Percentiles rank a stretch among this genome's conserved stretches.
phyloP scores from a whole-genome alignment of 1,139 yeast genomes.

The Diutina ranongensis region DNA sequence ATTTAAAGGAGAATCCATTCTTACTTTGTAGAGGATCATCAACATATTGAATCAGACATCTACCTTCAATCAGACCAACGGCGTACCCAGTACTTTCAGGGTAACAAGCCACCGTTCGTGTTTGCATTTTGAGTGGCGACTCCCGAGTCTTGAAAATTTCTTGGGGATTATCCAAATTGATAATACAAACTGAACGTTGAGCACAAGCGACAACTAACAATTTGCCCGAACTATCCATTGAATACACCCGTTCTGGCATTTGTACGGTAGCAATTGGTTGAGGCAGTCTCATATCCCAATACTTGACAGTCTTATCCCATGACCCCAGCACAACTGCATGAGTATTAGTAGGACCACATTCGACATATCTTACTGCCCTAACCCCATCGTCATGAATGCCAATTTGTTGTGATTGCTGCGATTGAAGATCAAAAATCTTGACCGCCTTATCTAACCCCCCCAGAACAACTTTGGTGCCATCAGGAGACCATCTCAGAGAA shows the following conservation, averaged over 20 bases:
- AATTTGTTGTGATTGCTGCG: slow-evolving; percentile 74
- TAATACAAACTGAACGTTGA: slow-evolving; percentile 67
- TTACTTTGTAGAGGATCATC: slow-evolving; percentile 70
- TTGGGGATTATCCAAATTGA: slow-evolving; percentile 78
- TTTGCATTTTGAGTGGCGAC: slow-evolving; percentile 90
- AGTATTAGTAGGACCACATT: slow-evolving; percentile 70
- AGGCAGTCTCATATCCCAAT: slow-evolving; percentile 89
- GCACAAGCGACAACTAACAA: slow-evolving; percentile 88
- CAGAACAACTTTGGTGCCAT: slow-evolving; percentile 78
- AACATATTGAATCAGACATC: slow-evolving; percentile 93
- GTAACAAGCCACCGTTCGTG: slow-evolving; percentile 72
- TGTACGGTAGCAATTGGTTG: slow-evolving; percentile 73
- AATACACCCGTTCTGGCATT: slow-evolving; percentile 83
- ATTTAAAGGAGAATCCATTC: slow-evolving; percentile 79
- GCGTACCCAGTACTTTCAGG: slow-evolving; percentile 90
- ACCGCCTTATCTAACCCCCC: slow-evolving; percentile 95
- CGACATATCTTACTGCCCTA: slow-evolving; percentile 60
- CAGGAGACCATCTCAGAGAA: slow-evolving; percentile 69
- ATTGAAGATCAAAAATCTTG: slow-evolving; percentile 67
- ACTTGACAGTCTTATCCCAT: slow-evolving; percentile 91
- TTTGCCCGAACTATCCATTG: slow-evolving; percentile 78
- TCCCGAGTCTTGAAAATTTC: slow-evolving; percentile 60
- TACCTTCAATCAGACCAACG: slow-evolving; percentile 86
- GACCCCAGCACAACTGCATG: slow-evolving; percentile 88
- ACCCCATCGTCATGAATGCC: slow-evolving; percentile 86